Base-by-base conservation (phyloP, 139 green algal species). In the Mychonastes homosphaera region DNA sequence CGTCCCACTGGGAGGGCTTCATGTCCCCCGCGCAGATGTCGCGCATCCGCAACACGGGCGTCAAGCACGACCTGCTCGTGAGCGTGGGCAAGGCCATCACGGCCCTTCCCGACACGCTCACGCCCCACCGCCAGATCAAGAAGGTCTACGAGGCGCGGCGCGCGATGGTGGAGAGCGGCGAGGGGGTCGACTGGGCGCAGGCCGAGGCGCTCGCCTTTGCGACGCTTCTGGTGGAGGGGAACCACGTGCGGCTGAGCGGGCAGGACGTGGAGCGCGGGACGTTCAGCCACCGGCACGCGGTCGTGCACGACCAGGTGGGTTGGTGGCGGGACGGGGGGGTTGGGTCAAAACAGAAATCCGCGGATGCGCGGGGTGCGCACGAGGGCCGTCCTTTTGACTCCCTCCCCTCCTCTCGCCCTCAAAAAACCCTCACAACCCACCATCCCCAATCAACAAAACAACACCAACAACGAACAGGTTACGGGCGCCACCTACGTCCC, bases 211-310 rank as follows among this genome's bases (percentile, higher is more conserved):
- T 98, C 24, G 92, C 92, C 4, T 98, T 96, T 71, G 91, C 79
- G 36, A 95, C 89, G 13, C 78, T 95, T 48, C 62, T 98, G 35
- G 68, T 69, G 8, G 91, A 98, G 79, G 91, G 92, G 63, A 97
- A 97, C 74, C 90, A 98, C 69, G 88, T 99, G 69, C 76, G 92
- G 27, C 76, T 99, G 60, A 89, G 72, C 48, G 92, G 92, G 30
- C 92, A 98, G 75, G 92, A 98, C 65, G 87, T 96, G 27, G 92
- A 98, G 78, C 83, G 92, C 7, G 92, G 92, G 36, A 98, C 92
- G 15, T 98, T 98, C 77, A 86, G 64, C 44, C 92, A 98, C 79
- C 79, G 89, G 43, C 90, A 97, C 69, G 75, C 87, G 0, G 70
- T 96, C 30, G 44, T 97, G 45, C 83, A 96, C 49, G 84, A 92